These are phyloP conservation scores for Alternaria metachromatica DNA, from an alignment of 2,329 filamentous ascomycete genomes.

Conservation along the genomic window DNA sequence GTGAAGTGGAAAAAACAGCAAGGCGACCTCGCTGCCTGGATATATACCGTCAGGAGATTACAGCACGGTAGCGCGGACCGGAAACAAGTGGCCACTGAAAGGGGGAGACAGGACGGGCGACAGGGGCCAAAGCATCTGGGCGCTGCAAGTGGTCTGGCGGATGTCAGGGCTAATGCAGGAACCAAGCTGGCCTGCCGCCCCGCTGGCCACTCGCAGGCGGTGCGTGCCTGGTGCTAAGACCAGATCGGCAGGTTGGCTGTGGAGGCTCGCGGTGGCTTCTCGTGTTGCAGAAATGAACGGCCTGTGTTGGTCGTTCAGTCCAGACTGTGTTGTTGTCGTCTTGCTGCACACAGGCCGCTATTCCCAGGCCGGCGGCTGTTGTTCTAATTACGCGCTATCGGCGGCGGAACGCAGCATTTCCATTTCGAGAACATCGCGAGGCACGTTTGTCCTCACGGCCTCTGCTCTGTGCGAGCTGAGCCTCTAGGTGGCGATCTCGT, in stretches of 20 bases:
- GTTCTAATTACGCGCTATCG: slow-evolving; percentile 20
- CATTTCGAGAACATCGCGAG: slow-evolving; percentile 8
- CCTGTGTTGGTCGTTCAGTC: slow-evolving; percentile 29
- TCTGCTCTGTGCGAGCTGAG: slow-evolving; percentile 11
- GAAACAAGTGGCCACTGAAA: slow-evolving; percentile 43
- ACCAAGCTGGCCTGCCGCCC: slow-evolving; percentile 37
- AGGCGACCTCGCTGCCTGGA: slow-evolving; percentile 29
- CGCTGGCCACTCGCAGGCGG: slow-evolving; percentile 34
- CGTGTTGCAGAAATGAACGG: slow-evolving; percentile 45
- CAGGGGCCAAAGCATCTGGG: slow-evolving; percentile 34
- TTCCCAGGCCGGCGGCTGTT: slow-evolving; percentile 32
- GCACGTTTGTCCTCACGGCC: slow-evolving; percentile 4
- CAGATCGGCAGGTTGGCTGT: slow-evolving; percentile 35
- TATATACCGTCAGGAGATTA: slow-evolving; percentile 50
- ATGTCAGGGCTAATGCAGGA: slow-evolving; percentile 46
- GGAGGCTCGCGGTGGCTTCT: slow-evolving; percentile 35
- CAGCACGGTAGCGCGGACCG: slow-evolving; percentile 44
- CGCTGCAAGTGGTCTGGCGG: slow-evolving; percentile 39
- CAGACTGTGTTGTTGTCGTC: slow-evolving; percentile 27
- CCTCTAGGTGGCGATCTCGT: slow-evolving; percentile 7
- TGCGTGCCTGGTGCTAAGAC: slow-evolving; percentile 37
- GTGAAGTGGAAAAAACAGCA: slow-evolving; percentile 42
- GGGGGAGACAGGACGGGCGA: slow-evolving; percentile 34
- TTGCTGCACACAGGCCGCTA: slow-evolving; percentile 18
- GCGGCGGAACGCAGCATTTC: slow-evolving; percentile 13